Evolutionary conservation across 1,139 yeast genomes (phyloP).

Genomic region (Hanseniaspora uvarum): DNA sequence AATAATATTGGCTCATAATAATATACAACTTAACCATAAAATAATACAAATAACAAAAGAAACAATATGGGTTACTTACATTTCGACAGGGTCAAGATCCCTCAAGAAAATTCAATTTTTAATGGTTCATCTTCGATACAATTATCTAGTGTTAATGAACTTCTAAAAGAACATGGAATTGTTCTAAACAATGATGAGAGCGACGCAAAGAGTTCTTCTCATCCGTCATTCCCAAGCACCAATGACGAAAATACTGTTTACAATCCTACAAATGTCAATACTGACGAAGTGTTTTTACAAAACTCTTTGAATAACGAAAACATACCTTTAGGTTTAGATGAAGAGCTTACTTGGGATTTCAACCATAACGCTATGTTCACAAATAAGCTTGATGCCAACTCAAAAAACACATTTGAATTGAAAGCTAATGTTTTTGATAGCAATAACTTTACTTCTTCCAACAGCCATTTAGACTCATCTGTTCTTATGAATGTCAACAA

Average conservation of each 20-base stretch:
- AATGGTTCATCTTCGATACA: slow-evolving; percentile 10
- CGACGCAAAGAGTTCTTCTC: neutral
- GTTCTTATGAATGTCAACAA: neutral
- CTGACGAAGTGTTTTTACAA: slow-evolving; percentile 14
- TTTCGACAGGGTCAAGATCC: slow-evolving; percentile 21
- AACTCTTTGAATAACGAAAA: neutral
- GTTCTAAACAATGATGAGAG: neutral
- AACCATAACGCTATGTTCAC: neutral
- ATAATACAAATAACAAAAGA: neutral
- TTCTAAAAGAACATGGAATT: slow-evolving; percentile 13
- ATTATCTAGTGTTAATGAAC: slow-evolving; percentile 6
- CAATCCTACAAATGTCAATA: neutral
- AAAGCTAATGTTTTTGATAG: neutral
- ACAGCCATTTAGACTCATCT: neutral
- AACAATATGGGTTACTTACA: slow-evolving; percentile 22
- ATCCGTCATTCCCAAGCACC: neutral
- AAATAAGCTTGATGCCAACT: neutral
- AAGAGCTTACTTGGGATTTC: slow-evolving; percentile 5
- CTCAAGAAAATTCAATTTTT: slow-evolving; percentile 20
- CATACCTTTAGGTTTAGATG: neutral
- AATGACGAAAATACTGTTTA: slow-evolving; percentile 17
- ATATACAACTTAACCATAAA: neutral
- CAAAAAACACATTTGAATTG: neutral
- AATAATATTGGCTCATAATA: no score
- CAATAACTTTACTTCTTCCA: neutral